A percentile compares a stretch with the other conserved stretches of the same genome.
These are phyloP conservation scores for Psilocybe cubensis DNA, from an alignment of 768 basidiomycete genomes.

Conservation along the genomic window DNA sequence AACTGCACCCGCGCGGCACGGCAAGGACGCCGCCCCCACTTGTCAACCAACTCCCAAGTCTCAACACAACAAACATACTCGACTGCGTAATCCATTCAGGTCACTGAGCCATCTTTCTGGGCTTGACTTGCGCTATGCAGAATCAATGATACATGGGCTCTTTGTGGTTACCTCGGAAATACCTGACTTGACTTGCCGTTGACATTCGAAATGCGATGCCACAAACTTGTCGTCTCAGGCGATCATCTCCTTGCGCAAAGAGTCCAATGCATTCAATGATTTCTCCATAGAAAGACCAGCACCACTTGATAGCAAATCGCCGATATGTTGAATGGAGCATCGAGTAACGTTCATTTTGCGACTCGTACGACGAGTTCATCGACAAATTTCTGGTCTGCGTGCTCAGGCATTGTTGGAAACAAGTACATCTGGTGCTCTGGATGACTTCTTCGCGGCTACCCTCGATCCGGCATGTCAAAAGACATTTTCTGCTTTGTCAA, in stretches of 20 bases:
- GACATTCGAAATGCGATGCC: constrained; percentile 1
- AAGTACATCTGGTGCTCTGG: no score
- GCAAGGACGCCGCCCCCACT: neutral
- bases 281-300: neutral
- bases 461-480: neutral
- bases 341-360: neutral
- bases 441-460: neutral
- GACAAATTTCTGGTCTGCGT: no score
- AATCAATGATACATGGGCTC: neutral
- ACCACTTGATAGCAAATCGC: neutral
- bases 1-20: neutral
- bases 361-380: no score
- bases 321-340: neutral
- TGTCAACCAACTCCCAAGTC: constrained; percentile 1
- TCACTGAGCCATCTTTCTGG: neutral
- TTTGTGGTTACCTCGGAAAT: neutral
- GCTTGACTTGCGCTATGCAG: neutral
- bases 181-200: neutral
- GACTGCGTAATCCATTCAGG: neutral
- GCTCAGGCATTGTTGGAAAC: no score
- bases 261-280: neutral
- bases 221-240: neutral
- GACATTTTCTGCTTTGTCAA: neutral
- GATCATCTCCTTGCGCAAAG: neutral
- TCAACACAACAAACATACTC: neutral